A percentile compares a stretch with the other conserved stretches of the same genome.
phyloP scores from a whole-genome alignment of 257 asterid genomes.

The Primulina eburnea region DNA sequence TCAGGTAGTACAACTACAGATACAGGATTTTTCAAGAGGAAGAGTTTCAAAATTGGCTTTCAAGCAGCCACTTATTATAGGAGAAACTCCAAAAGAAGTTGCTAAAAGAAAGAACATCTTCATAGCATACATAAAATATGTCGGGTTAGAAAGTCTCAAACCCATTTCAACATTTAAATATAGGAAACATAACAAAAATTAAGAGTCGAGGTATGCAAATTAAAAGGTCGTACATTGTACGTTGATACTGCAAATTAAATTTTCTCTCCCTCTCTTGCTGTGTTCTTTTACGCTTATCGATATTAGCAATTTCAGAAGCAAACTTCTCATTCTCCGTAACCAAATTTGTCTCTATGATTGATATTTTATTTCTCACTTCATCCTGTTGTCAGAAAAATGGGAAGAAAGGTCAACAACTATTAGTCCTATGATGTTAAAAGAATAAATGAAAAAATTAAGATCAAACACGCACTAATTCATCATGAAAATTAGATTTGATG shows the following conservation, averaged over 20 bases:
- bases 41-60: too few relatives aligned
- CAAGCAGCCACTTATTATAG: not conserved
- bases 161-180: conserved; percentile 13
- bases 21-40: too few relatives aligned
- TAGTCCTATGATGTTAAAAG: conserved; percentile 3
- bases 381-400: conserved; percentile 48
- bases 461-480: conserved; percentile 1
- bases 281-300: conserved; percentile 44
- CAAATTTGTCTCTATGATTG: conserved; percentile 53
- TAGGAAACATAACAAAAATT: not conserved
- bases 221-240: conserved; percentile 56
- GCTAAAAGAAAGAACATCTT: not conserved
- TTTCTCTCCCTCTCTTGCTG: conserved; percentile 64
- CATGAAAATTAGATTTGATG: conserved; percentile 2
- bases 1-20: not conserved
- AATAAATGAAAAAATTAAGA: not conserved
- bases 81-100: not conserved
- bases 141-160: not conserved
- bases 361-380: conserved; percentile 66
- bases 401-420: conserved; percentile 12
- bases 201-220: conserved; percentile 9
- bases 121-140: not conserved
- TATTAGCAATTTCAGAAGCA: conserved; percentile 38
- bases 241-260: conserved; percentile 69
- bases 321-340: conserved; percentile 51